A percentile compares a stretch with the other conserved stretches of the same genome.
phyloP scores from a whole-genome alignment of 306 rosid species.

The Albizia julibrissin region DNA sequence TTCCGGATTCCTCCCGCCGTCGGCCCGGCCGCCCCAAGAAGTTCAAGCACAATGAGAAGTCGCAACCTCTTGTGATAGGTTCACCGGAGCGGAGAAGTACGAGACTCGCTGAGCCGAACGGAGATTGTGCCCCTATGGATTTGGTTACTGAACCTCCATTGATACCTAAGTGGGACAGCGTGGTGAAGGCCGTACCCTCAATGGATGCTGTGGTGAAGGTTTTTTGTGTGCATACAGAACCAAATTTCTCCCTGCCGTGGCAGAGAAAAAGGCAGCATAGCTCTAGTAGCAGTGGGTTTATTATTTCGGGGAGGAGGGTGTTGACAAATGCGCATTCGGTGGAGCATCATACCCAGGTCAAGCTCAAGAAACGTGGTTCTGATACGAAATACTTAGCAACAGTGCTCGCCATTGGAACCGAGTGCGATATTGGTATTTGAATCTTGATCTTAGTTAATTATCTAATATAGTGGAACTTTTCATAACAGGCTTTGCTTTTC shows the following conservation, averaged over 20 bases:
- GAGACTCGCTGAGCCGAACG: slow-evolving; percentile 49
- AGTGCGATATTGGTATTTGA: slow-evolving; percentile 61
- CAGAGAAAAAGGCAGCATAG: slow-evolving; percentile 89
- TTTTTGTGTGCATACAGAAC: slow-evolving; percentile 78
- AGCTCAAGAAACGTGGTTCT: slow-evolving; percentile 89
- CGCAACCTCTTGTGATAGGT: background rate
- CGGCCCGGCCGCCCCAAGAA: slow-evolving; percentile 16
- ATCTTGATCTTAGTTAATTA: slow-evolving; percentile 1
- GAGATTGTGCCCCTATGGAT: slow-evolving; percentile 30
- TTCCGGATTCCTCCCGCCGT: slow-evolving; percentile 30
- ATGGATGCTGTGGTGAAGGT: slow-evolving; percentile 90
- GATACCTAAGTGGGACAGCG: slow-evolving; percentile 47
- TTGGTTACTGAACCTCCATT: slow-evolving; percentile 27
- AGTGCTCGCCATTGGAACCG: slow-evolving; percentile 78
- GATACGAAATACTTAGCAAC: slow-evolving; percentile 84
- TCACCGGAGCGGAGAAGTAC: slow-evolving; percentile 41
- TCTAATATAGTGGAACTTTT: background rate
- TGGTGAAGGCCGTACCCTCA: slow-evolving; percentile 48
- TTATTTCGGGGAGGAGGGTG: slow-evolving; percentile 68
- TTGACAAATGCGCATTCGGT: slow-evolving; percentile 87
- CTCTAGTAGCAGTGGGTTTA: slow-evolving; percentile 83
- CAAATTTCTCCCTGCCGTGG: slow-evolving; percentile 91
- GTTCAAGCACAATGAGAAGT: background rate
- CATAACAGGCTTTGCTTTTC: background rate
- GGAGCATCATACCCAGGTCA: slow-evolving; percentile 86